These are phyloP conservation scores for Pharnaceum exiguum DNA, from an alignment of 148 eudicot species.

Conservation along the genomic window DNA sequence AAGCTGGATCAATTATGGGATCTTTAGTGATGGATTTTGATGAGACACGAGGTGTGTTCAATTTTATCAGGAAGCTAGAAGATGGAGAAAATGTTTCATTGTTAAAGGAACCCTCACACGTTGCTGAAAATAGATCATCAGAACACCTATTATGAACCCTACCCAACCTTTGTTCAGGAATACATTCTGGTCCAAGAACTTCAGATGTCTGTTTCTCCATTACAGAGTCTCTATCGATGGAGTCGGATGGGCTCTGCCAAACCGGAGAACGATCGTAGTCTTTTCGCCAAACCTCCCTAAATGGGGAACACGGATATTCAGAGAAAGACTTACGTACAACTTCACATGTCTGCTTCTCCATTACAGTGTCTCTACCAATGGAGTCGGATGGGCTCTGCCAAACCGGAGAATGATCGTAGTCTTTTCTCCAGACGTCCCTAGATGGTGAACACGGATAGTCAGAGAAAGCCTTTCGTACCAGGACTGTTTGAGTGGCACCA, in stretches of 20 bases:
- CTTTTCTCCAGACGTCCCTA: slow-evolving; percentile 14
- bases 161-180: slow-evolving; percentile 7
- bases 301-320: slow-evolving; percentile 26
- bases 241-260: slow-evolving; percentile 13
- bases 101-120: slow-evolving; percentile 19
- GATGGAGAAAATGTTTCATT: slow-evolving; percentile 30
- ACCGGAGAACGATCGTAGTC: slow-evolving; percentile 5
- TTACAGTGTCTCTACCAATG: slow-evolving; percentile 16
- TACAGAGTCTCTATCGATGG: slow-evolving; percentile 15
- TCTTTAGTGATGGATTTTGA: slow-evolving; percentile 7
- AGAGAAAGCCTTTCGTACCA: slow-evolving; percentile 11
- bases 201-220: slow-evolving; percentile 15
- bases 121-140: slow-evolving; percentile 22
- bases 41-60: slow-evolving; percentile 12
- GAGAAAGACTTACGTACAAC: slow-evolving; percentile 12
- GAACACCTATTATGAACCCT: slow-evolving; percentile 12
- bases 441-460: slow-evolving; percentile 27
- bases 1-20: slow-evolving; percentile 17
- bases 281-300: slow-evolving; percentile 16
- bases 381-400: slow-evolving; percentile 15
- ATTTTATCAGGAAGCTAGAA: slow-evolving; percentile 19
- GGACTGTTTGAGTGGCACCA: no score
- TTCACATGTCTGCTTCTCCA: slow-evolving; percentile 13
- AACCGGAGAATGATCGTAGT: slow-evolving; percentile 5
- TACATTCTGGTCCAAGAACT: slow-evolving; percentile 8